Base-by-base conservation (phyloP, 2,329 filamentous ascomycete genomes). In the Fusarium concolor region DNA sequence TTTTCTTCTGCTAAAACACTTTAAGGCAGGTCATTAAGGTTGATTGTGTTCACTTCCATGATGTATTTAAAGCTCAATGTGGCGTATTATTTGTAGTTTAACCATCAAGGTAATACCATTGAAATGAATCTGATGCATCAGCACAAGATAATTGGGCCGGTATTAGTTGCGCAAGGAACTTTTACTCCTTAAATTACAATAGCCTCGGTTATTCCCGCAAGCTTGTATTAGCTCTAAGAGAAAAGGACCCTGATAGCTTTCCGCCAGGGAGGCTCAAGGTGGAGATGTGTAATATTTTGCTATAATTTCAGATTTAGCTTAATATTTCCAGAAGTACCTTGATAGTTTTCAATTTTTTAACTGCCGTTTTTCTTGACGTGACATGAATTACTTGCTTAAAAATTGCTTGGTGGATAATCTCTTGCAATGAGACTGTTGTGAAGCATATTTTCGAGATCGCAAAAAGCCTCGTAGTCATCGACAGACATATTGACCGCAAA, bases 51-150 rank as follows among this genome's bases (percentile, higher is more conserved):
- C 29, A 50, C 22, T 35, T 58, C 2, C 12, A 49, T 15, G 18
- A 35, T 26, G 17, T 24, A 35, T 31, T 17, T 3, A 10, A 26
- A 10, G 12, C 18, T 26, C n/a, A 6, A 31, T 11, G 29, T 51
- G 45, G 35, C 31, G 31, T 22, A 7, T 46, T 6, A 35, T 10
- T 26, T n/a, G 29, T 28, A 29, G 24, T 22, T 29, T 46, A 20
- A 20, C 65, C 56, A 68, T 68, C 65, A 68, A 46, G 65, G 65
- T 69, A 31, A 15, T 18, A 22, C 15, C 14, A 60, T 33, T 31
- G 9, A 43, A 9, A 51, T 29, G 24, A 24, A 41, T 24, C 8
- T 20, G 18, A 39, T 28, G 44, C 12, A 47, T 33, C 15, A n/a
- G 12, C 12, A 17, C 14, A 24, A 17, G 9, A 5, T 18, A 10